Evolutionary conservation across 2,329 filamentous ascomycete species (phyloP).

Genomic region (Fusarium sororula): DNA sequence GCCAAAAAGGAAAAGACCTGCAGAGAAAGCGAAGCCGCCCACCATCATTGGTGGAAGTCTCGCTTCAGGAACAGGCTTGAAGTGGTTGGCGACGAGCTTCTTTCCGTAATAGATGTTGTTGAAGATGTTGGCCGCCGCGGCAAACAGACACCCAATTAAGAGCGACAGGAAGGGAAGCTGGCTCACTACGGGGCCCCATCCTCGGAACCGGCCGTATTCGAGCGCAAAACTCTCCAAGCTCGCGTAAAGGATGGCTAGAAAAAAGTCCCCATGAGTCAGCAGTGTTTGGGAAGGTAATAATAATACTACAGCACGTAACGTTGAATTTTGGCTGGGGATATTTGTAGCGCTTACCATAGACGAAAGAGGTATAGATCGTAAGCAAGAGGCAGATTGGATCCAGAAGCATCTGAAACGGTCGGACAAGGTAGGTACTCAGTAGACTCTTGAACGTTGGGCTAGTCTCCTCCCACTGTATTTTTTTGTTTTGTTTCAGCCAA

Average conservation of each 20-base stretch:
- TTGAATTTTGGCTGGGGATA: background rate
- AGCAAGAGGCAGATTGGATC: background rate
- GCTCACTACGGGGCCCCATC: background rate
- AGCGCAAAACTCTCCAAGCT: background rate
- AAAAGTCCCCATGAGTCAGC: background rate
- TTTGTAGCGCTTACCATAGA: background rate
- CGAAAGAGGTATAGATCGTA: background rate
- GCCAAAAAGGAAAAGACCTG: background rate
- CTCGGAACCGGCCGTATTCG: background rate
- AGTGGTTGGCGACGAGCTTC: background rate
- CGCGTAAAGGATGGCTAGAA: background rate
- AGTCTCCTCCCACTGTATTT: background rate
- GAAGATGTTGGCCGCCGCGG: background rate
- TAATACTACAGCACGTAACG: background rate
- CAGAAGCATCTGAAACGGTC: background rate
- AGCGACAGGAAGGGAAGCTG: background rate
- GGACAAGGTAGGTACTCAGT: background rate
- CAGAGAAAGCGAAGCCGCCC: background rate
- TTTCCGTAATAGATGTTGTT: background rate
- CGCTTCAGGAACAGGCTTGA: background rate
- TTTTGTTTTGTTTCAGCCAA: background rate
- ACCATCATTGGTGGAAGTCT: conserved; percentile 1
- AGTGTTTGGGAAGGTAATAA: background rate
- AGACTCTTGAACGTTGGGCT: background rate
- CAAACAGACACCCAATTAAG: background rate